Evolutionary conservation across 176 grass and related monocot genomes (phyloP), one percentile per base, ranked within the genome.

Genomic region (Cocos nucifera): DNA sequence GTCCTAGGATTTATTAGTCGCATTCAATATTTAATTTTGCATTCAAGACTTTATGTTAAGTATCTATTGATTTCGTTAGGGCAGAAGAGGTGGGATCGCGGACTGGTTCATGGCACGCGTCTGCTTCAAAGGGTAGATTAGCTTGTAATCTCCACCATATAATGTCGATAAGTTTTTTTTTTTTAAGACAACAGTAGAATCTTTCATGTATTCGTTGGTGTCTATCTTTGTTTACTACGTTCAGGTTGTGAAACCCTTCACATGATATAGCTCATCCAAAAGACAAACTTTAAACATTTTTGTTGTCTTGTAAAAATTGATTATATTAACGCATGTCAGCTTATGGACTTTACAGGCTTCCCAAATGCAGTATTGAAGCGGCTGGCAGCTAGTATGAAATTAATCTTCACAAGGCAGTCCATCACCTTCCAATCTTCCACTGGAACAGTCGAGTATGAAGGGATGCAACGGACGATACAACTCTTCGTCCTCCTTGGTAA

Each of bases 71-170:
- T 4, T 23, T 35, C 32, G 20, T 50, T 85, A 97, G 93, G 84
- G 56, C 73, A 52, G 94, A 99, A 65, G 94, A 99, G 64, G 50
- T 99, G n/a, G 15, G 70, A 93, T 62, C 80, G 75, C 14, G 74
- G 73, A 62, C 85, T 99, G 4, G 15, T 29, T 27, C 80, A 77
- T 32, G 74, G 61, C 63, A 60, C 79, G 48, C 77, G 67, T 6
- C 74, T 51, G 39, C 58, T 74, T 20, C 84, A 81, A 27, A 55
- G n/a, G 85, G 89, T 77, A 83, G 35, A 44, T n/a, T 44, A 44
- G 35, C 35, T 44, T 44, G 6, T 0, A 3, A 12, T n/a, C 9
- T 44, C 35, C 35, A 3, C 8, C 9, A 44, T 44, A n/a, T n/a
- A n/a, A 10, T 44, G 35, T 44, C 10, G 32, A 35, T 9, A 8